Conservation (phyloP, 257 asterid species). For the Przewalskia tangutica region DNA sequence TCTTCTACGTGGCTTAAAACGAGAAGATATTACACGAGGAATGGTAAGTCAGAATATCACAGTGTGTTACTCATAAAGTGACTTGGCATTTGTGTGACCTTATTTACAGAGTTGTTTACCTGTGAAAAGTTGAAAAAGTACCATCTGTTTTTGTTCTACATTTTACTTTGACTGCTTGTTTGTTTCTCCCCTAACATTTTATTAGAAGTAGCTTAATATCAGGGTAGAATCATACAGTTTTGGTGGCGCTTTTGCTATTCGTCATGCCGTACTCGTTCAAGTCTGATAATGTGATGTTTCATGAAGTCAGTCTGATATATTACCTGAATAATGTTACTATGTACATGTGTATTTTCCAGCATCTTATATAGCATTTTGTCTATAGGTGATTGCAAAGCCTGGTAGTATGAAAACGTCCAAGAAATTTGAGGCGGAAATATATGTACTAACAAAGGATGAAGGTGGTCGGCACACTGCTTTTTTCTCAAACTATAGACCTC, state of each 20-base stretch:
- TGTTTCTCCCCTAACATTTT: not conserved
- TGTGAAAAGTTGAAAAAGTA: not conserved
- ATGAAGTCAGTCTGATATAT: not conserved
- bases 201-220: not conserved
- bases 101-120: not conserved
- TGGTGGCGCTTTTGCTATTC: not conserved
- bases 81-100: not conserved
- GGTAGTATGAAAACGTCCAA: conserved; percentile 74
- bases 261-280: not conserved
- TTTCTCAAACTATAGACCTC: conserved; percentile 92
- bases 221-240: not conserved
- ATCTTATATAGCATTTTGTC: not conserved
- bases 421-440: conserved; percentile 92
- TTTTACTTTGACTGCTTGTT: not conserved
- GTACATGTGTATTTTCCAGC: not conserved
- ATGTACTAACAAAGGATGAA: conserved; percentile 96
- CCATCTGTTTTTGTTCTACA: not conserved
- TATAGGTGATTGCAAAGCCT: conserved; percentile 91
- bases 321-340: not conserved
- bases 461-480: conserved; percentile 99
- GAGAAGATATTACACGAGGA: conserved; percentile 86
- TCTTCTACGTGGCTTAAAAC: conserved; percentile 90
- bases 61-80: not conserved
- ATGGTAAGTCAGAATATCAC: conserved; percentile 47
- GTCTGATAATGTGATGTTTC: not conserved